These are phyloP conservation scores for Colletotrichum sp. DNA, from an alignment of 2,329 filamentous ascomycete genomes.

Conservation along the genomic window DNA sequence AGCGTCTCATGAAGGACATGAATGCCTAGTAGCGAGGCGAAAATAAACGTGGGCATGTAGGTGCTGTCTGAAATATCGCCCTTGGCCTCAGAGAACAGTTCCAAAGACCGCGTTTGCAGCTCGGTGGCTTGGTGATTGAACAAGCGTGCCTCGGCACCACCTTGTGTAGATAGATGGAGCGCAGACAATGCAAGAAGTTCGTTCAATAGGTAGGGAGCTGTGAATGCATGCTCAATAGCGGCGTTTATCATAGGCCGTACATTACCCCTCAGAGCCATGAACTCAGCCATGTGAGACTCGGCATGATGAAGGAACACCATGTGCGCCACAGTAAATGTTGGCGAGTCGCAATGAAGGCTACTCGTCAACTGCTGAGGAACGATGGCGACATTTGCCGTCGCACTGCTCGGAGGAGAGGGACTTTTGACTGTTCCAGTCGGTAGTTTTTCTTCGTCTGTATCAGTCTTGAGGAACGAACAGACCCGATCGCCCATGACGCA, in stretches of 20 bases:
- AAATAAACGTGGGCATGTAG: conserved; percentile 34
- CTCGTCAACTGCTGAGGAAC: background rate
- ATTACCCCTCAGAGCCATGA: background rate
- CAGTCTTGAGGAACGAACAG: conserved; percentile 24
- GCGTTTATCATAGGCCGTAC: conserved; percentile 30
- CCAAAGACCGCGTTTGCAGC: conserved; percentile 31
- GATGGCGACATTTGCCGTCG: background rate
- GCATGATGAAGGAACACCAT: conserved; percentile 12
- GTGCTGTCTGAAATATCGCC: conserved; percentile 21
- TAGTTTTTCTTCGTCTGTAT: background rate
- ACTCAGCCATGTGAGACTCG: background rate
- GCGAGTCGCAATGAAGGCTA: background rate
- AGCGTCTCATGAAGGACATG: conserved; percentile 43
- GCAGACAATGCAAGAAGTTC: conserved; percentile 42
- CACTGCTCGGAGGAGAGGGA: background rate
- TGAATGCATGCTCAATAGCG: conserved; percentile 31
- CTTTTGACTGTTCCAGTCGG: background rate
- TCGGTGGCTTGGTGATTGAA: conserved; percentile 33
- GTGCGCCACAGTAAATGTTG: background rate
- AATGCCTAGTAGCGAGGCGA: conserved; percentile 34
- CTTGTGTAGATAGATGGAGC: conserved; percentile 33
- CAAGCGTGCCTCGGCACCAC: conserved; percentile 23
- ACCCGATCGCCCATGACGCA: conserved; percentile 32
- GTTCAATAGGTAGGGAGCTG: conserved; percentile 40
- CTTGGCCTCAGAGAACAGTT: conserved; percentile 29